A percentile compares a stretch with the other conserved stretches of the same genome.
phyloP scores from a whole-genome alignment of 2,329 filamentous ascomycete genomes.

The Colletotrichum sp. region DNA sequence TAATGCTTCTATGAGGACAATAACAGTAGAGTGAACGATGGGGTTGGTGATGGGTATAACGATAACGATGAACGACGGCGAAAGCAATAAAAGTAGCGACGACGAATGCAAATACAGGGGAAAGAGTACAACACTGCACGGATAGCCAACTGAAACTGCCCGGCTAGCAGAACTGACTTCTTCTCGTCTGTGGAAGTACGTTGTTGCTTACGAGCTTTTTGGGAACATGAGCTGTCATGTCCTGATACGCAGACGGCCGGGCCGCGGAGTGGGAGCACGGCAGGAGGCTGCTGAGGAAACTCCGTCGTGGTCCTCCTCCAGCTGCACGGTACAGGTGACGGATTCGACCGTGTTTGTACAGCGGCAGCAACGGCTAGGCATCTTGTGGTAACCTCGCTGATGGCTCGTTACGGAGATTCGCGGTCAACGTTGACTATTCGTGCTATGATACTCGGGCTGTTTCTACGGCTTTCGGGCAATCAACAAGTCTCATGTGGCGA shows the following conservation, averaged over 20 bases:
- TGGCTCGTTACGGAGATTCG: neutral
- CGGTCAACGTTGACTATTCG: neutral
- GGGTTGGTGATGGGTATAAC: accelerated
- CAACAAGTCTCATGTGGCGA: neutral
- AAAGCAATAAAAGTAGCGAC: too few species aligned
- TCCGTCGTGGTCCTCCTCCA: neutral
- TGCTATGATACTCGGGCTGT: accelerated
- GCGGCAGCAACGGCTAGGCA: neutral
- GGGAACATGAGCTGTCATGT: neutral
- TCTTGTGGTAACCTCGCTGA: neutral
- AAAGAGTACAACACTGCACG: too few species aligned
- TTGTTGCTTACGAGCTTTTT: neutral
- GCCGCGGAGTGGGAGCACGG: neutral
- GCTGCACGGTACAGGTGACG: neutral
- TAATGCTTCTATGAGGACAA: neutral
- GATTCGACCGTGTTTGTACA: neutral
- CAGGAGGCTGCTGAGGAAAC: neutral
- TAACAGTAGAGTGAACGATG: accelerated
- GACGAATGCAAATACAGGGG: neutral
- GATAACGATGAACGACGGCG: neutral
- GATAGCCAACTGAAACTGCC: too few species aligned
- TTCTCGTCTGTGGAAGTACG: neutral
- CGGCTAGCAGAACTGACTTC: neutral
- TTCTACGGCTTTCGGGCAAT: neutral
- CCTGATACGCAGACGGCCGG: neutral